These are phyloP conservation scores for Solidago caesia DNA, from an alignment of 129 eudicot species.

Conservation along the genomic window DNA sequence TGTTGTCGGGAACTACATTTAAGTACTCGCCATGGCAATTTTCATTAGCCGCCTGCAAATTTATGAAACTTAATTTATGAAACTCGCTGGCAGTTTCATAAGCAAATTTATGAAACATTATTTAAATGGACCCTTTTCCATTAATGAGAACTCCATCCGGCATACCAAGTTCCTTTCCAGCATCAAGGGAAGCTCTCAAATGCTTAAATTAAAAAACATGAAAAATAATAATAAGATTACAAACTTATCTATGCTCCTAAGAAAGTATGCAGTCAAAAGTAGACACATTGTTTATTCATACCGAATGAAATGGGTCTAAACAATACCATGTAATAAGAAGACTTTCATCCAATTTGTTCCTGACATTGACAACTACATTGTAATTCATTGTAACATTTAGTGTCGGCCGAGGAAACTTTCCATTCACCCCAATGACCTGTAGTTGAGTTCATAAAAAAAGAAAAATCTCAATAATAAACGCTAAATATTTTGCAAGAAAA, in stretches of 20 bases:
- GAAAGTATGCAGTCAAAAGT: background rate
- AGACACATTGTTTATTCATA: background rate
- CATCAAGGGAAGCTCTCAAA: constrained; percentile 58
- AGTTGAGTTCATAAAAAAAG: constrained; percentile 25
- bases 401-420: constrained; percentile 74
- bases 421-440: constrained; percentile 84
- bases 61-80: too few species aligned
- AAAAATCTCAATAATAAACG: background rate
- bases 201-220: constrained; percentile 40
- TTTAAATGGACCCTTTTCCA: constrained; percentile 90
- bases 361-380: constrained; percentile 70
- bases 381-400: constrained; percentile 76
- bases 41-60: too few species aligned
- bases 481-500: constrained; percentile 1
- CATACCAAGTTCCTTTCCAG: constrained; percentile 82
- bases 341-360: constrained; percentile 71
- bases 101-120: too few species aligned
- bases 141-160: constrained; percentile 97
- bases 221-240: background rate
- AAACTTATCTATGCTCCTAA: background rate
- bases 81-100: too few species aligned
- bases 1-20: too few species aligned
- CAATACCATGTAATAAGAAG: constrained; percentile 73
- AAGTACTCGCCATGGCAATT: too few species aligned
- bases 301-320: background rate